These are phyloP conservation scores for Monoraphidium neglectum DNA, from an alignment of 139 green algal genomes.

Conservation along the genomic window DNA sequence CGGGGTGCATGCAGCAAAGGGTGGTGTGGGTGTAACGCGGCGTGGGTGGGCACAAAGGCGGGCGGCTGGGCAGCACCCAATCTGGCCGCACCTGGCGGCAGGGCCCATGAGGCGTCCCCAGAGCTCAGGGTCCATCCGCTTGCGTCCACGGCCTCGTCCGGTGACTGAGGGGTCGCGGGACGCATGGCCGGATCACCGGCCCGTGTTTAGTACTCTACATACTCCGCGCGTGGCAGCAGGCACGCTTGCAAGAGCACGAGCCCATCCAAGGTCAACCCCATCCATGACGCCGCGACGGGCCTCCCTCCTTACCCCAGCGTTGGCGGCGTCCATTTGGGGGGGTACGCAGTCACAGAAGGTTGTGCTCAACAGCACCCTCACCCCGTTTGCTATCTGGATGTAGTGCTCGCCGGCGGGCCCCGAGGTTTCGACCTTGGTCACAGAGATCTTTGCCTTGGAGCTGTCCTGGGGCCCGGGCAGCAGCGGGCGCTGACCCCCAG, in stretches of 20 bases:
- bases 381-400: neutral
- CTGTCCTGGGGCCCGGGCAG: slow-evolving; percentile 26
- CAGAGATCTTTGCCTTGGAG: neutral
- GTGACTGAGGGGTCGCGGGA: too few relatives aligned
- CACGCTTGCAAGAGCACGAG: neutral
- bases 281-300: neutral
- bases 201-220: slow-evolving; percentile 53
- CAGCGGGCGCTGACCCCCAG: slow-evolving; percentile 25
- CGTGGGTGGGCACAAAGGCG: too few relatives aligned
- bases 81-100: slow-evolving; percentile 40
- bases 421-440: neutral
- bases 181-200: too few relatives aligned
- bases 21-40: too few relatives aligned
- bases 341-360: neutral
- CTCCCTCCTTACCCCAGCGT: neutral
- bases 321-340: neutral
- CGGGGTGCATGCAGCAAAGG: neutral
- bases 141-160: slow-evolving; percentile 68
- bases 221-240: neutral
- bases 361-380: neutral
- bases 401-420: neutral
- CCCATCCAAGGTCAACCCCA: neutral
- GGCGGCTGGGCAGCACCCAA: neutral
- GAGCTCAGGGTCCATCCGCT: slow-evolving; percentile 58
- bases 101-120: slow-evolving; percentile 28